Percentiles rank a stretch among this genome's conserved stretches.
phyloP scores from a whole-genome alignment of 106 monocot genomes.

The Dactylorhiza incarnata region DNA sequence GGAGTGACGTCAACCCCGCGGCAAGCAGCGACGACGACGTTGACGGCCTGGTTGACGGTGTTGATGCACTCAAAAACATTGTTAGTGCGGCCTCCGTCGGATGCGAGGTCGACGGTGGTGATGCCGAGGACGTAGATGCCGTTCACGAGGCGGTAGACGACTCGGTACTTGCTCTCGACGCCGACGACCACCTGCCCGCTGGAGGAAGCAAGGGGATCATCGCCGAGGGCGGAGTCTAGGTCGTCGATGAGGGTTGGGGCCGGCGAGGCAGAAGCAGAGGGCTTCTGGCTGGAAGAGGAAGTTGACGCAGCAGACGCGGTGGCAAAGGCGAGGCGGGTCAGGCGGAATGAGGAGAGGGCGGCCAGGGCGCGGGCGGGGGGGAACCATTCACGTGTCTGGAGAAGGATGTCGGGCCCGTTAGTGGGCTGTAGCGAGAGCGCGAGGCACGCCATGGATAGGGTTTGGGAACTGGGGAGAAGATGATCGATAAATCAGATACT shows the following conservation, averaged over 20 bases:
- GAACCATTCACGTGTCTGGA: conserved; percentile 62
- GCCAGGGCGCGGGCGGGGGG: conserved; percentile 42
- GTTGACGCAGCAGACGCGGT: not conserved
- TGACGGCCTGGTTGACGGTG: conserved; percentile 85
- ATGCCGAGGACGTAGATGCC: conserved; percentile 90
- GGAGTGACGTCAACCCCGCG: conserved; percentile 93
- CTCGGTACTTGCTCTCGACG: conserved; percentile 76
- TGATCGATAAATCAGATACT: not conserved
- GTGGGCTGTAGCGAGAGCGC: conserved; percentile 84
- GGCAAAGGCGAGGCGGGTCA: conserved; percentile 23
- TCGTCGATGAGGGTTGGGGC: conserved; percentile 25
- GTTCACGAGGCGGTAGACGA: conserved; percentile 96
- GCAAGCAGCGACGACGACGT: conserved; percentile 84
- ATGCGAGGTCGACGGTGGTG: conserved; percentile 52
- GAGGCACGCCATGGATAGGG: conserved; percentile 79
- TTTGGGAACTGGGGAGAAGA: not conserved
- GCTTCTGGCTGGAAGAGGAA: not conserved
- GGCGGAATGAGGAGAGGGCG: conserved; percentile 11
- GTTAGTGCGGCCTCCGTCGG: conserved; percentile 16
- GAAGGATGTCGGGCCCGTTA: conserved; percentile 84
- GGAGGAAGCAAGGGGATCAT: conserved; percentile 92
- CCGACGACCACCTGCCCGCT: conserved; percentile 90
- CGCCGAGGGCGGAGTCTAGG: conserved; percentile 64
- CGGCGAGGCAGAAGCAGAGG: conserved; percentile 12
- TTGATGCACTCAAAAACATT: conserved; percentile 75